A percentile compares a stretch with the other conserved stretches of the same genome.
phyloP scores from a whole-genome alignment of 306 rosid genomes.

The Cyamopsis tetragonoloba region DNA sequence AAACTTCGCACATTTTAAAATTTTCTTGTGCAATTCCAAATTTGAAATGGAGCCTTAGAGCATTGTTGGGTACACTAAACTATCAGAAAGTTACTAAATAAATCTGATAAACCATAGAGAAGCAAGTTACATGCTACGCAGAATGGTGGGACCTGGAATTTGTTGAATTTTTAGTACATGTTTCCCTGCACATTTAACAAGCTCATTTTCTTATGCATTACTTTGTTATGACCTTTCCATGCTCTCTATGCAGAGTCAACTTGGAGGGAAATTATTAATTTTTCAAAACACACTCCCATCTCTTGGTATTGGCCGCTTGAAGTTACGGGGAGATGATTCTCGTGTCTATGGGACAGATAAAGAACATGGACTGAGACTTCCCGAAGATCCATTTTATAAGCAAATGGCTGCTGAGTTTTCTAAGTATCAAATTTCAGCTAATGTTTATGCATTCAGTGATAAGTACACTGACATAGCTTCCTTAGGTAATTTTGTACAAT shows the following conservation, averaged over 20 bases:
- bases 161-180: neutral
- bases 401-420: conserved; percentile 99
- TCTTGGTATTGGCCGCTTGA: conserved; percentile 94
- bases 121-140: conserved; percentile 11
- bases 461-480: conserved; percentile 97
- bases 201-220: conserved; percentile 10
- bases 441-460: conserved; percentile 91
- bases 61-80: conserved; percentile 4
- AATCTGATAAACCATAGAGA: conserved; percentile 23
- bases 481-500: conserved; percentile 54
- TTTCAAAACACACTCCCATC: conserved; percentile 96
- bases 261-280: conserved; percentile 93
- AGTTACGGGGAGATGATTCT: conserved; percentile 92
- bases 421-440: conserved; percentile 81
- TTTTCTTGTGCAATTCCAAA: conserved; percentile 4
- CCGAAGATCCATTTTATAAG: conserved; percentile 98
- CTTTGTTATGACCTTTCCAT: conserved; percentile 8
- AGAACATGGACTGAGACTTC: conserved; percentile 76
- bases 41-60: neutral
- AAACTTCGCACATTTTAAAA: neutral
- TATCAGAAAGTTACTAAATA: neutral
- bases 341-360: conserved; percentile 96
- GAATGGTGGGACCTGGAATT: conserved; percentile 6
- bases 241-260: conserved; percentile 67
- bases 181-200: conserved; percentile 17